phyloP scores from a whole-genome alignment of 306 rosid species.

The Prunus dulcis region DNA sequence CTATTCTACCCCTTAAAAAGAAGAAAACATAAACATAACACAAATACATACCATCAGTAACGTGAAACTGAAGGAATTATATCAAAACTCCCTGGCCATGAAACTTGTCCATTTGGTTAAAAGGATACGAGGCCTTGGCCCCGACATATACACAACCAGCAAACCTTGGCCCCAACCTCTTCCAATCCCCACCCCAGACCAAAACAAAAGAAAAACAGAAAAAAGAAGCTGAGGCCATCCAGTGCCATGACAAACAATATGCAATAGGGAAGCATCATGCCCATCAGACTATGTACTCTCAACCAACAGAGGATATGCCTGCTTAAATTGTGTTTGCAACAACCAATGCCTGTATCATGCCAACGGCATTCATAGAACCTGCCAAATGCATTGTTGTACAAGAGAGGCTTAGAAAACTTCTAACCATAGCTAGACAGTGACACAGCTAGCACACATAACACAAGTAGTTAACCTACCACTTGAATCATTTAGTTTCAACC shows the following conservation, averaged over 20 bases:
- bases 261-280: not conserved
- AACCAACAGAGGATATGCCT: not conserved
- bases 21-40: not conserved
- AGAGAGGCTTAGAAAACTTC: not conserved
- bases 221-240: not conserved
- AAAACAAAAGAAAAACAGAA: not conserved
- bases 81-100: not conserved
- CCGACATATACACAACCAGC: not conserved
- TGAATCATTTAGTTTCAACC: slow-evolving; percentile 1
- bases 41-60: not conserved
- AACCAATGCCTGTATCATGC: not conserved
- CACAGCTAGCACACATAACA: not conserved
- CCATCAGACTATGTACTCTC: not conserved
- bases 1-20: not conserved
- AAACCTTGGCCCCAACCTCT: not conserved
- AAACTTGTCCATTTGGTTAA: not conserved
- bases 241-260: not conserved
- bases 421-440: not conserved
- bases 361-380: slow-evolving; percentile 1
- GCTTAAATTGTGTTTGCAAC: not conserved
- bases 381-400: not conserved
- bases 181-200: not conserved
- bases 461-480: slow-evolving; percentile 24
- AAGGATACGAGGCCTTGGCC: not conserved
- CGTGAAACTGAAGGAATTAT: not conserved